Conservation (phyloP, 768 basidiomycete species). For the Pholiota conissans region DNA sequence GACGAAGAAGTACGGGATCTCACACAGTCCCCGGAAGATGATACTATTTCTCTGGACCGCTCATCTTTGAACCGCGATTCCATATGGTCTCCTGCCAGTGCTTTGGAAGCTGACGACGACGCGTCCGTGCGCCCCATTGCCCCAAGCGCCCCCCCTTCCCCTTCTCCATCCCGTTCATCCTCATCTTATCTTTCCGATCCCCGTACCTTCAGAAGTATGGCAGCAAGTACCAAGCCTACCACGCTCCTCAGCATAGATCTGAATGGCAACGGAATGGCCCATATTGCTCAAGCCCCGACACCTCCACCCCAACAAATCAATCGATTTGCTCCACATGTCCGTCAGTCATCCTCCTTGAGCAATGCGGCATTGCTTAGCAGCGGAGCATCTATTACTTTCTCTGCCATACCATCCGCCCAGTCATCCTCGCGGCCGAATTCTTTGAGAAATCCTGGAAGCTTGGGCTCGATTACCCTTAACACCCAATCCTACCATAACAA, state of each 20-base stretch:
- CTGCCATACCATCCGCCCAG: conserved; percentile 54
- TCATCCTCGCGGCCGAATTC: conserved; percentile 37
- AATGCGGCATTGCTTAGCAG: conserved; percentile 43
- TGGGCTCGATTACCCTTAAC: conserved; percentile 26
- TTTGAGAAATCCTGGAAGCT: conserved; percentile 29
- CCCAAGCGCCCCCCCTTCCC: conserved; percentile 85
- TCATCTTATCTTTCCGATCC: conserved; percentile 83
- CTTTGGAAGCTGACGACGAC: conserved; percentile 88
- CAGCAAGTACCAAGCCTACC: conserved; percentile 92
- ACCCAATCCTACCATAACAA: conserved; percentile 23
- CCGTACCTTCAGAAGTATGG: conserved; percentile 78
- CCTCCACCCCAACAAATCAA: conserved; percentile 50
- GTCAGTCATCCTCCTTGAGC: conserved; percentile 59
- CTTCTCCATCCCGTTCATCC: conserved; percentile 81
- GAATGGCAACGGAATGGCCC: conserved; percentile 78
- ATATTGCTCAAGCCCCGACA: conserved; percentile 84
- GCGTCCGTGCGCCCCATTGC: conserved; percentile 90
- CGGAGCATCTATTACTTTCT: conserved; percentile 71
- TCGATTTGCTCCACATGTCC: conserved; percentile 58
- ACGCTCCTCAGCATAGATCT: conserved; percentile 91
- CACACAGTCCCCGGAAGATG: conserved; percentile 40
- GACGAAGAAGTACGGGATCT: conserved; percentile 47
- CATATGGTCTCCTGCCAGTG: conserved; percentile 76
- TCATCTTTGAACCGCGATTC: conserved; percentile 73
- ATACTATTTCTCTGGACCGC: conserved; percentile 44